Evolutionary conservation across 1,284 basidiomycete species (phyloP).

Genomic region (Earliella scabrosa): DNA sequence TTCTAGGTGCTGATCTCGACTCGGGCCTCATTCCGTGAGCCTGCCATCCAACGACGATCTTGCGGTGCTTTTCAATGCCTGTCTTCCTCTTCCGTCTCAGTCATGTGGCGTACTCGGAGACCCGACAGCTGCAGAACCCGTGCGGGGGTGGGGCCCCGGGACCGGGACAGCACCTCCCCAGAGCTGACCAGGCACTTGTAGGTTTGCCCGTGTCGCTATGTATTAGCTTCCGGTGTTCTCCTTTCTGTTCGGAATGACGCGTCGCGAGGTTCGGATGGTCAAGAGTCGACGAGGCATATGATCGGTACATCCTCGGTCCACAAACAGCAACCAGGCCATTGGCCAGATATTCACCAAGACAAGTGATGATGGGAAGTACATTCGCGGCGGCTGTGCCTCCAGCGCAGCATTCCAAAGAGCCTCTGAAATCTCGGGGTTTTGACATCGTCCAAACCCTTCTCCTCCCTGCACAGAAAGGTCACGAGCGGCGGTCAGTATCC

Average conservation of each 20-base stretch:
- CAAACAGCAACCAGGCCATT: slow-evolving; percentile 12
- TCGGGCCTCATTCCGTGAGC: too few relatives aligned
- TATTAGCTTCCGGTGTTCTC: not conserved
- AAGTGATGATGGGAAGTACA: slow-evolving; percentile 10
- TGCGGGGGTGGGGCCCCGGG: slow-evolving; percentile 22
- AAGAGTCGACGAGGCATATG: slow-evolving; percentile 18
- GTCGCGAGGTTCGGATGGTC: not conserved
- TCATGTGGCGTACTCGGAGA: not conserved
- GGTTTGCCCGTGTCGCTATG: not conserved
- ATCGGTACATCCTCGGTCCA: slow-evolving; percentile 27
- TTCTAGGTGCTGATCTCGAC: too few relatives aligned
- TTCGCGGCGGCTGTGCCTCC: not conserved
- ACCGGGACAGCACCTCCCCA: slow-evolving; percentile 4
- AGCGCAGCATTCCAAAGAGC: not conserved
- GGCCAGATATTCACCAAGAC: slow-evolving; percentile 1
- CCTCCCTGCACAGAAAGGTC: slow-evolving; percentile 20
- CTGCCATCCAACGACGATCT: too few relatives aligned
- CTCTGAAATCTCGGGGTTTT: slow-evolving; percentile 30
- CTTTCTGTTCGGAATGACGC: slow-evolving; percentile 1
- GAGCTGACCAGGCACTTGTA: not conserved
- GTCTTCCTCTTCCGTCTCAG: not conserved
- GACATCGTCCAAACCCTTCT: slow-evolving; percentile 10
- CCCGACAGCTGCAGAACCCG: not conserved
- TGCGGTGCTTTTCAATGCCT: not conserved
- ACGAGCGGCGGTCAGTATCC: slow-evolving; percentile 29